Conservation (phyloP, 2,329 filamentous ascomycete species). For the Aspergillus flavus region DNA sequence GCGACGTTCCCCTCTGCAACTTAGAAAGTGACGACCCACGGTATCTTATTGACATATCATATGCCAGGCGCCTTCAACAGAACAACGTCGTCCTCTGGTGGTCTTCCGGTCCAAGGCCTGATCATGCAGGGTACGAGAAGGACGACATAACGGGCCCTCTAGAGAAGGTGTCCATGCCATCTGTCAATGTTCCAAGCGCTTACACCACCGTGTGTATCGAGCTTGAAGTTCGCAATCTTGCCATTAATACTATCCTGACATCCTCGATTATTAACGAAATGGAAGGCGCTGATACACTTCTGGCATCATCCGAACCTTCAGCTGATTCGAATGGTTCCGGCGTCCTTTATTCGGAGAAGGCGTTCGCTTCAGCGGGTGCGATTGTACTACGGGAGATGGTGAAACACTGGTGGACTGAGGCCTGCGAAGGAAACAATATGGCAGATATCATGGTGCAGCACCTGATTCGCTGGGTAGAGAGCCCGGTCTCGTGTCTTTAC, state of each 20-base stretch:
- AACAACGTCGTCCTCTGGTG: slow-evolving; percentile 97
- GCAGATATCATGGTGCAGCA: slow-evolving; percentile 98
- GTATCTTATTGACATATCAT: slow-evolving; percentile 94
- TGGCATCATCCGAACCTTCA: slow-evolving; percentile 71
- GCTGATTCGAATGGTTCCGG: slow-evolving; percentile 66
- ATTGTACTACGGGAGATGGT: slow-evolving; percentile 96
- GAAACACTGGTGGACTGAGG: slow-evolving; percentile 96
- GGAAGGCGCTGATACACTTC: slow-evolving; percentile 83
- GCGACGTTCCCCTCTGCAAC: slow-evolving; percentile 93
- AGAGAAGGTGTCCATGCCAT: slow-evolving; percentile 88
- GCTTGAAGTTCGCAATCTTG: slow-evolving; percentile 86
- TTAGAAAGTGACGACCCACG: slow-evolving; percentile 91
- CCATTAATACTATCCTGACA: slow-evolving; percentile 96
- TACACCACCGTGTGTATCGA: slow-evolving; percentile 98
- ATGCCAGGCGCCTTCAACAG: slow-evolving; percentile 83
- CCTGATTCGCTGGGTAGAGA: slow-evolving; percentile 95
- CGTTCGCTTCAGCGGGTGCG: slow-evolving; percentile 90
- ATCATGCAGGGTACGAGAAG: slow-evolving; percentile 93
- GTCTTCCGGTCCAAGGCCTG: slow-evolving; percentile 82
- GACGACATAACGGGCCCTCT: slow-evolving; percentile 84
- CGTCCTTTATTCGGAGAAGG: slow-evolving; percentile 79
- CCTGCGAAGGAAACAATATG: slow-evolving; percentile 86
- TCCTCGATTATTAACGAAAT: slow-evolving; percentile 96
- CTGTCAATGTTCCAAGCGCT: slow-evolving; percentile 88
- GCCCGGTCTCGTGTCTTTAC: slow-evolving; percentile 89